Percentiles rank a stretch among this genome's conserved stretches.
Evolutionary conservation across 2,329 filamentous ascomycete genomes (phyloP).

Genomic region (Apiospora pterosperma): DNA sequence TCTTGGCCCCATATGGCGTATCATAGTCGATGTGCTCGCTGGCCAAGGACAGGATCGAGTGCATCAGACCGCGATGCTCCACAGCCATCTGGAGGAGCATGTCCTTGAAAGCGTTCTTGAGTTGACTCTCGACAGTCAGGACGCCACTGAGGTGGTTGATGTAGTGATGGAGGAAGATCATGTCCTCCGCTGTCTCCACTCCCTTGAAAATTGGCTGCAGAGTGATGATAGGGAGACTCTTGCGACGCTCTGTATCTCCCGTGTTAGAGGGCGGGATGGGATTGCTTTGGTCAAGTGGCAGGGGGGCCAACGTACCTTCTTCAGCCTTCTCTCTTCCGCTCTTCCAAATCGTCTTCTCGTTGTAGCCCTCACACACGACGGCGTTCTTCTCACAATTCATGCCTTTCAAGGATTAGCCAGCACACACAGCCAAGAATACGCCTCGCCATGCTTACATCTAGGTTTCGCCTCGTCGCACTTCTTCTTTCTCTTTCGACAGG

Average conservation of each 20-base stretch:
- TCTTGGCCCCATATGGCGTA: conserved; percentile 51
- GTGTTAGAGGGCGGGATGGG: conserved; percentile 14
- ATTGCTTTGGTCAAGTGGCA: conserved; percentile 1
- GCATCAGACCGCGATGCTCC: conserved; percentile 79
- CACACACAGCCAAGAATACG: not conserved
- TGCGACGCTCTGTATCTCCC: conserved; percentile 41
- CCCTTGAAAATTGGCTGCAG: conserved; percentile 71
- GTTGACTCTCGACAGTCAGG: conserved; percentile 76
- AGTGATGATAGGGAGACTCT: conserved; percentile 50
- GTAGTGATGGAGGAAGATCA: conserved; percentile 80
- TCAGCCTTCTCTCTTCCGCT: conserved; percentile 75
- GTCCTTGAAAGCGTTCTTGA: conserved; percentile 81
- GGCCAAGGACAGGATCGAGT: conserved; percentile 80
- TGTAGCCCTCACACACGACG: conserved; percentile 86
- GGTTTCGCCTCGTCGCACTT: conserved; percentile 70
- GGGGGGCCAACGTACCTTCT: conserved; percentile 52
- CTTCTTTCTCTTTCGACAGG: conserved; percentile 67
- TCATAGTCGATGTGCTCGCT: conserved; percentile 69
- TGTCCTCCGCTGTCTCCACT: conserved; percentile 76
- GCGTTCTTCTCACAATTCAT: conserved; percentile 93
- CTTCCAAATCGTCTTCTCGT: conserved; percentile 82
- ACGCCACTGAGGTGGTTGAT: conserved; percentile 75
- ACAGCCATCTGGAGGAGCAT: conserved; percentile 80
- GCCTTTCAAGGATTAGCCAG: conserved; percentile 44
- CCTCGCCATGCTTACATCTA: conserved; percentile 47